Evolutionary conservation across 1,284 basidiomycete species (phyloP).

Genomic region (Volvariella surrecta): DNA sequence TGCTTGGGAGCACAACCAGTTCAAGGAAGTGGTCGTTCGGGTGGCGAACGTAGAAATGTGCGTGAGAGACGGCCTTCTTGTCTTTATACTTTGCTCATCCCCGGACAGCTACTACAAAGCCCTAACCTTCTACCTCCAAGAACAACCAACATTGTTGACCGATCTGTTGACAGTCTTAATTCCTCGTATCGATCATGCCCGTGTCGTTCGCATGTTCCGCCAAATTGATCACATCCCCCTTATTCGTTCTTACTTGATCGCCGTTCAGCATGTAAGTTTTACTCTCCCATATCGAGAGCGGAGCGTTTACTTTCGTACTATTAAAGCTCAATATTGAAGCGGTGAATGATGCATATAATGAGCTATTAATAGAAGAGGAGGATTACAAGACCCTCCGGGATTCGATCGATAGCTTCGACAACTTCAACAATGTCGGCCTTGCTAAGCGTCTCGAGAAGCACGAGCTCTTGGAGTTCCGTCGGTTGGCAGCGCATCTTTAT

Average conservation of each 20-base stretch:
- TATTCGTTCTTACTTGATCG: slow-evolving; percentile 93
- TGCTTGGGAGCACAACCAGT: slow-evolving; percentile 99
- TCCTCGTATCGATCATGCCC: slow-evolving; percentile 88
- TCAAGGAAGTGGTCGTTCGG: slow-evolving; percentile 93
- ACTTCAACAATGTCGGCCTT: slow-evolving; percentile 90
- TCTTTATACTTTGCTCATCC: background rate
- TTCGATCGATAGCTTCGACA: slow-evolving; percentile 96
- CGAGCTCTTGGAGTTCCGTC: slow-evolving; percentile 90
- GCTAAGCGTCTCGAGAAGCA: slow-evolving; percentile 87
- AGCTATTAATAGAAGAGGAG: slow-evolving; percentile 96
- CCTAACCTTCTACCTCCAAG: slow-evolving; percentile 83
- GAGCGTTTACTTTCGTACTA: background rate
- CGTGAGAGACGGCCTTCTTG: slow-evolving; percentile 15
- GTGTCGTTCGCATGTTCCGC: slow-evolving; percentile 94
- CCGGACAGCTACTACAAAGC: slow-evolving; percentile 76
- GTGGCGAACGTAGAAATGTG: slow-evolving; percentile 98
- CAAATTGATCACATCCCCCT: slow-evolving; percentile 95
- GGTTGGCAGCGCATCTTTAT: slow-evolving; percentile 93
- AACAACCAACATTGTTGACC: slow-evolving; percentile 89
- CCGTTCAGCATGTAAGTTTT: slow-evolving; percentile 81
- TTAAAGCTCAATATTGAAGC: slow-evolving; percentile 86
- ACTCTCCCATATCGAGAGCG: background rate
- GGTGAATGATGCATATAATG: slow-evolving; percentile 97
- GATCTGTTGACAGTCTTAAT: slow-evolving; percentile 91
- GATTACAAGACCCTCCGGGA: slow-evolving; percentile 96